phyloP scores from a whole-genome alignment of 768 basidiomycete genomes.

The Boletus vinaceobasis region DNA sequence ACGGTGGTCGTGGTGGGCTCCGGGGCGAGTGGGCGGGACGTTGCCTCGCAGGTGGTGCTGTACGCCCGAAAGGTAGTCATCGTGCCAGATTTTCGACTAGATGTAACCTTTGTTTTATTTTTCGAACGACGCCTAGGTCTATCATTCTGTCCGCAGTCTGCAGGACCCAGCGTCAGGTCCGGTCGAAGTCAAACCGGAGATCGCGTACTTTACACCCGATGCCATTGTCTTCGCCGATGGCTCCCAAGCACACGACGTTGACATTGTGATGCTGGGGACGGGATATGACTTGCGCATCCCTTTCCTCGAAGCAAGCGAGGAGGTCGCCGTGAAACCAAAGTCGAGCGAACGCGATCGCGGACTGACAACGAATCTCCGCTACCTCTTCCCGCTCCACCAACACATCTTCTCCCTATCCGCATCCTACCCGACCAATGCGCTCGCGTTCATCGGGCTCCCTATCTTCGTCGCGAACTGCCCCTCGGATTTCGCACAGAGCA shows the following conservation, averaged over 20 bases:
- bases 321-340: constrained; percentile 16
- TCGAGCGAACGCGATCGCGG: constrained; percentile 9
- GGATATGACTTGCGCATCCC: constrained; percentile 55
- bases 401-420: constrained; percentile 53
- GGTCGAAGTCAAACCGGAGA: constrained; percentile 39
- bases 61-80: constrained; percentile 40
- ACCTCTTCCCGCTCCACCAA: constrained; percentile 53
- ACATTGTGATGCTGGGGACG: constrained; percentile 50
- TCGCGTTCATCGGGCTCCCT: constrained; percentile 55
- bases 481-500: constrained; percentile 48
- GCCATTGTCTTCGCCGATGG: constrained; percentile 49
- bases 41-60: constrained; percentile 39
- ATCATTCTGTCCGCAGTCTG: constrained; percentile 36
- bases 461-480: constrained; percentile 46
- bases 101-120: not conserved
- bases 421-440: constrained; percentile 45
- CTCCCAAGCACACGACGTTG: constrained; percentile 36
- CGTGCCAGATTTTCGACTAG: not conserved
- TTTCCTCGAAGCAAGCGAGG: constrained; percentile 38
- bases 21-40: constrained; percentile 46
- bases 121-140: constrained; percentile 19
- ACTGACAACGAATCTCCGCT: constrained; percentile 48
- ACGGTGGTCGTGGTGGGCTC: constrained; percentile 51
- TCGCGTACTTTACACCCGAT: constrained; percentile 45
- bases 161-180: constrained; percentile 12